Evolutionary conservation across 78 protist genomes (phyloP).

Genomic region (Cavenderia fasciculata): DNA sequence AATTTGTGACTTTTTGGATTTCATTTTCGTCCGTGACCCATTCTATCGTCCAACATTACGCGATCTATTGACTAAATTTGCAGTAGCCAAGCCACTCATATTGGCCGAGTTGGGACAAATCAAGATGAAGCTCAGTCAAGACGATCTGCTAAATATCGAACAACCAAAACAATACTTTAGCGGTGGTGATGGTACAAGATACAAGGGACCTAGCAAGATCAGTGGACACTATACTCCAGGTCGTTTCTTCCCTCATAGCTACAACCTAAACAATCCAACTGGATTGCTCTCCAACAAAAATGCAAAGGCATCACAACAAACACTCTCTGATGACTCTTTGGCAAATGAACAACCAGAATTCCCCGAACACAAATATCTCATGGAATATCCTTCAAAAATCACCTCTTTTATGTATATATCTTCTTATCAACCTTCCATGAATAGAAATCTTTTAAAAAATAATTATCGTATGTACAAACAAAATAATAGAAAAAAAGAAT

Average conservation of each 20-base stretch:
- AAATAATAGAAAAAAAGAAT: background rate
- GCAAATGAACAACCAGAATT: constrained; percentile 39
- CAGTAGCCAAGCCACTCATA: constrained; percentile 25
- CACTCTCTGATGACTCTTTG: too few relatives aligned
- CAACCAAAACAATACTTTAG: constrained; percentile 34
- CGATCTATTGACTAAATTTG: constrained; percentile 73
- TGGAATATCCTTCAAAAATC: constrained; percentile 55
- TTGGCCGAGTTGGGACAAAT: constrained; percentile 32
- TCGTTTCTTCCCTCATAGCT: constrained; percentile 67
- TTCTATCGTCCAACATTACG: constrained; percentile 76
- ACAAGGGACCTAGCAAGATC: constrained; percentile 26
- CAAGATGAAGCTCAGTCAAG: background rate
- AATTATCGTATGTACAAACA: constrained; percentile 8
- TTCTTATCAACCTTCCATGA: constrained; percentile 64
- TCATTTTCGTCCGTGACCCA: constrained; percentile 89
- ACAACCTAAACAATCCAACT: background rate
- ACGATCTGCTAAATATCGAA: background rate
- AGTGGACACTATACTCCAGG: constrained; percentile 72
- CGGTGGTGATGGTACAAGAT: constrained; percentile 73
- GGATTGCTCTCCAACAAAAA: background rate
- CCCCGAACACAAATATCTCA: constrained; percentile 42
- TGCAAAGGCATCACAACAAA: background rate
- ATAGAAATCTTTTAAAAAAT: constrained; percentile 44
- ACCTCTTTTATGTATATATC: constrained; percentile 65
- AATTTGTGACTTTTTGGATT: constrained; percentile 81